These are phyloP conservation scores for Gomphus bonarii DNA, from an alignment of 1,284 basidiomycete genomes.

Conservation along the genomic window DNA sequence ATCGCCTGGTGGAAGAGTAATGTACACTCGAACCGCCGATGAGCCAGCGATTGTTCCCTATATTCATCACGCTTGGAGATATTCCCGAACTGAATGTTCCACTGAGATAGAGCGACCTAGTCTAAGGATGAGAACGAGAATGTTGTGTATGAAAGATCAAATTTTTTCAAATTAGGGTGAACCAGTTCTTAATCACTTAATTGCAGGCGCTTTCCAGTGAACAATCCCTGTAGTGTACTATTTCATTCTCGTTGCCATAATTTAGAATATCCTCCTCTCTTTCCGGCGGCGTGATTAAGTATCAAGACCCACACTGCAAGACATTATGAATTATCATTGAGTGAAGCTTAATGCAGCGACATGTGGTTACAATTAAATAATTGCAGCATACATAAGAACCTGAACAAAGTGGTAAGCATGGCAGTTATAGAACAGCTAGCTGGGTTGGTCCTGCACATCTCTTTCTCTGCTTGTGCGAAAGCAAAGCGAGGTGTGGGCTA, in stretches of 20 bases:
- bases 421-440: too few relatives aligned
- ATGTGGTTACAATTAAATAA: too few relatives aligned
- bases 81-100: conserved; percentile 29
- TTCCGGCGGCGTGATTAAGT: conserved; percentile 56
- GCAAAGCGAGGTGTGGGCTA: too few relatives aligned
- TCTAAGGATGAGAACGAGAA: conserved; percentile 45
- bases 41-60: conserved; percentile 45
- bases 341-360: too few relatives aligned
- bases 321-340: too few relatives aligned
- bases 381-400: too few relatives aligned
- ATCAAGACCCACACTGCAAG: too few relatives aligned
- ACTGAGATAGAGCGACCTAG: conserved; percentile 21
- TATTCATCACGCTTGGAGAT: conserved; percentile 44
- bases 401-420: too few relatives aligned
- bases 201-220: conserved; percentile 45
- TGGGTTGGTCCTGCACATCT: too few relatives aligned
- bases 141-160: conserved; percentile 64
- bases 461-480: too few relatives aligned
- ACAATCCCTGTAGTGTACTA: conserved; percentile 44
- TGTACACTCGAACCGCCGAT: conserved; percentile 60
- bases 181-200: conserved; percentile 25
- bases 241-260: conserved; percentile 50
- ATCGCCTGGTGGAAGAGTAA: conserved; percentile 43
- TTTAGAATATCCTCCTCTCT: conserved; percentile 53
- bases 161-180: conserved; percentile 24